These are phyloP conservation scores for Hericium coralloides DNA, from an alignment of 768 basidiomycete genomes.

Conservation along the genomic window DNA sequence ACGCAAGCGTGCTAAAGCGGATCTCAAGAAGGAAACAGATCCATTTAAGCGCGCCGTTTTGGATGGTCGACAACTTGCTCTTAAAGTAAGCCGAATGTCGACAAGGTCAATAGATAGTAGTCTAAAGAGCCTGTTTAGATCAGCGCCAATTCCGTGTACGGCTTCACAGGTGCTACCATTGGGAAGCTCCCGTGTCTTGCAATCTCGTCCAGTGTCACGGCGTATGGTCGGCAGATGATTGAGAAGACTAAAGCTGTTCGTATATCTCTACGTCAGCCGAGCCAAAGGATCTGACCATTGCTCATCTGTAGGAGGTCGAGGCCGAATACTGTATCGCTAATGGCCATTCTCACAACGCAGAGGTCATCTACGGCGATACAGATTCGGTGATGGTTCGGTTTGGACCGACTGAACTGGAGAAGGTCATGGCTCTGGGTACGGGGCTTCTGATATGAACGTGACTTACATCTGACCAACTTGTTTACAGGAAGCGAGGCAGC, in stretches of 20 bases:
- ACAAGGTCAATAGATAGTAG: too few relatives aligned
- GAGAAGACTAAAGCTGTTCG: constrained; percentile 85
- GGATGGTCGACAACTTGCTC: constrained; percentile 92
- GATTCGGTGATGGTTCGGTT: constrained; percentile 99
- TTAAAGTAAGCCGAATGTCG: constrained; percentile 54
- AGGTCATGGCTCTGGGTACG: constrained; percentile 86
- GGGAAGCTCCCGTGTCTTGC: constrained; percentile 94
- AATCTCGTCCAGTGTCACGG: constrained; percentile 91
- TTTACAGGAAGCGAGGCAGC: constrained; percentile 82
- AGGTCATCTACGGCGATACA: constrained; percentile 97
- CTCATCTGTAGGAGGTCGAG: constrained; percentile 65
- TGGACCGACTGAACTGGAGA: constrained; percentile 77
- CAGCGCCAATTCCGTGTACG: constrained; percentile 98
- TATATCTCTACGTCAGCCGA: neutral
- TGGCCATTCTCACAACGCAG: constrained; percentile 78
- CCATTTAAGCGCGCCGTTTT: constrained; percentile 95
- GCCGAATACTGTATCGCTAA: constrained; percentile 78
- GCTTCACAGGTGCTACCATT: constrained; percentile 95
- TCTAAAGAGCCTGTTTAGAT: constrained; percentile 43
- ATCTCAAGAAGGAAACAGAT: constrained; percentile 94
- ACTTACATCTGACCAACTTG: neutral
- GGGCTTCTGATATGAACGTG: constrained; percentile 3
- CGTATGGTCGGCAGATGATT: constrained; percentile 99
- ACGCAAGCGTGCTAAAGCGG: constrained; percentile 90
- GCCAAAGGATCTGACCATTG: neutral